Evolutionary conservation across 331 rosid genomes (phyloP).

Genomic region (Malus hybrid): DNA sequence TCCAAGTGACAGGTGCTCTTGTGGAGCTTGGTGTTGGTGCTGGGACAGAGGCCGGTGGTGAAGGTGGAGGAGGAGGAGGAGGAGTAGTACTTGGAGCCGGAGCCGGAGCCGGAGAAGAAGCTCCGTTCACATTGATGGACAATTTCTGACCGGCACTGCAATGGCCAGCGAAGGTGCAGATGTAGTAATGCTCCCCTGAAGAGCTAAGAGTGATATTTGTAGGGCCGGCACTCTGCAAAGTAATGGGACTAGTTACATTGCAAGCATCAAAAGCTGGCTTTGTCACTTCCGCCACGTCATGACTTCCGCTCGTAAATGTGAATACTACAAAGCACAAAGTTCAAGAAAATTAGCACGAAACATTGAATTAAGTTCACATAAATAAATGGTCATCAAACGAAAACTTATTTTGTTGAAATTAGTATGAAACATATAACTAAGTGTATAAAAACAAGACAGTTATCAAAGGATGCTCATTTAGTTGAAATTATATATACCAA

Average conservation of each 20-base stretch:
- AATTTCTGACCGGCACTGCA: constrained; percentile 26
- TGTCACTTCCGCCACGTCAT: constrained; percentile 49
- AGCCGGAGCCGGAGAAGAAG: constrained; percentile 14
- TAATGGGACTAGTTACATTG: constrained; percentile 8
- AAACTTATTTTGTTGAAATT: too few relatives aligned
- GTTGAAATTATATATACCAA: constrained; percentile 25
- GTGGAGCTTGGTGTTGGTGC: constrained; percentile 1
- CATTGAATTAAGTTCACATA: background rate
- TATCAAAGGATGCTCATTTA: background rate
- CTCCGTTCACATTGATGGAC: constrained; percentile 17
- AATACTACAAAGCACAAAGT: constrained; percentile 33
- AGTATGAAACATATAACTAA: too few relatives aligned
- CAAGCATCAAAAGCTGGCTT: constrained; percentile 47
- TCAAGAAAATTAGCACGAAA: background rate
- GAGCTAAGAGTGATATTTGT: constrained; percentile 21
- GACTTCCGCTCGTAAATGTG: constrained; percentile 29
- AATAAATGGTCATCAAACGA: too few relatives aligned
- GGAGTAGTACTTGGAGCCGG: background rate
- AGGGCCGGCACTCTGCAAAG: constrained; percentile 2
- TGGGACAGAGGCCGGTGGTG: background rate
- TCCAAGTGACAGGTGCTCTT: background rate
- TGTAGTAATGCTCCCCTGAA: constrained; percentile 30
- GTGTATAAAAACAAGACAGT: too few relatives aligned
- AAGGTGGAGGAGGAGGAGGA: background rate
- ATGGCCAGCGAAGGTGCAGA: constrained; percentile 21